Conservation (phyloP, 805 yeast genomes). For the Candida taoyuanica region DNA sequence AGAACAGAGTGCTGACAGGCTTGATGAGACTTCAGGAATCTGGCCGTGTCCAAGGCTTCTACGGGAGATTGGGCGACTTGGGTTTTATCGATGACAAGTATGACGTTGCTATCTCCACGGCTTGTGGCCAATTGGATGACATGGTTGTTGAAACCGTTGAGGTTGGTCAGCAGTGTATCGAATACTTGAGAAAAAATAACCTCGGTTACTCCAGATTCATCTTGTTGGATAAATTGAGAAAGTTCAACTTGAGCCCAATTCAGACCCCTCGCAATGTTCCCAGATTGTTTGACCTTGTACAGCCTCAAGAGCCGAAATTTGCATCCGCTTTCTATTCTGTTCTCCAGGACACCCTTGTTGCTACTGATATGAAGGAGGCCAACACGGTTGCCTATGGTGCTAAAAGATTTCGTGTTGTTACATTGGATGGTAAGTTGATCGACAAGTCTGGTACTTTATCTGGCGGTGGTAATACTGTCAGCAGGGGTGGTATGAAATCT, state of each 20-base stretch:
- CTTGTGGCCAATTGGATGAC: constrained; percentile 86
- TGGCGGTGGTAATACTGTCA: constrained; percentile 82
- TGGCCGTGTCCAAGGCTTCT: constrained; percentile 80
- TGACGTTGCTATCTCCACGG: constrained; percentile 93
- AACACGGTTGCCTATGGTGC: constrained; percentile 82
- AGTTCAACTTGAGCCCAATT: constrained; percentile 52
- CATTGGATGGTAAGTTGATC: constrained; percentile 86
- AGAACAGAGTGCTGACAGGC: constrained; percentile 67
- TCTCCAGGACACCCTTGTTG: constrained; percentile 83
- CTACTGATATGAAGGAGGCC: constrained; percentile 72
- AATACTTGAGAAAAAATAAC: constrained; percentile 72
- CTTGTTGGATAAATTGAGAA: constrained; percentile 67
- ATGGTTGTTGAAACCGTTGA: constrained; percentile 83
- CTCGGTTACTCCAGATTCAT: constrained; percentile 90
- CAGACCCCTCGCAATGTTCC: constrained; percentile 73
- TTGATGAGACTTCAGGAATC: constrained; percentile 65
- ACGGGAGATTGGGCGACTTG: constrained; percentile 87
- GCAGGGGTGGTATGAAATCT: constrained; percentile 72
- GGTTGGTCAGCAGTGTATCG: constrained; percentile 74
- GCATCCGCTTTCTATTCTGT: constrained; percentile 88
- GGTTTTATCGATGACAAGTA: constrained; percentile 87
- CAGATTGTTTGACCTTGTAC: constrained; percentile 78
- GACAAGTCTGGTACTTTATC: constrained; percentile 94
- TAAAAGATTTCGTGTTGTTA: constrained; percentile 82
- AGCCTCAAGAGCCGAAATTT: constrained; percentile 61